Conservation (phyloP, 805 yeast species). For the Starmerella geochares region DNA sequence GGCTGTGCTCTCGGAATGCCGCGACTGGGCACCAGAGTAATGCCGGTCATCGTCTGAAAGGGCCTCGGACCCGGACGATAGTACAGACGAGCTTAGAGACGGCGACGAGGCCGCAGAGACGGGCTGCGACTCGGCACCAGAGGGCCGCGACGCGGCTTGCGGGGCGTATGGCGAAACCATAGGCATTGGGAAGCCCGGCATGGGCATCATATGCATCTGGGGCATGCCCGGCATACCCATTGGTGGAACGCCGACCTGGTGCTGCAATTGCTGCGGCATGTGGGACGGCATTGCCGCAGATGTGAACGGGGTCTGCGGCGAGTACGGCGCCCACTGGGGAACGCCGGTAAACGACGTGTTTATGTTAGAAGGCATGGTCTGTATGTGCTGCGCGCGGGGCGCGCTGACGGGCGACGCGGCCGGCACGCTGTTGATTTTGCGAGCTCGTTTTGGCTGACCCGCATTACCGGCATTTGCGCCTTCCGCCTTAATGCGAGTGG, state of each 20-base stretch:
- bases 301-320: constrained; percentile 15
- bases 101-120: constrained; percentile 17
- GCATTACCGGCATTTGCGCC: background rate
- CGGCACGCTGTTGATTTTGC: constrained; percentile 19
- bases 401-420: background rate
- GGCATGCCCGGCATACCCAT: constrained; percentile 10
- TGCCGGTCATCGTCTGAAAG: constrained; percentile 19
- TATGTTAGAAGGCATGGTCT: constrained; percentile 19
- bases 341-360: constrained; percentile 1
- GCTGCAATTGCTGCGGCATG: constrained; percentile 4
- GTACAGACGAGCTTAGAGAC: constrained; percentile 20
- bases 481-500: constrained; percentile 29
- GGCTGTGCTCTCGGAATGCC: constrained; percentile 5
- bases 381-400: constrained; percentile 21
- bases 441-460: constrained; percentile 20
- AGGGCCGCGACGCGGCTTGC: background rate
- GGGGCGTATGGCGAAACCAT: constrained; percentile 5
- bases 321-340: constrained; percentile 15
- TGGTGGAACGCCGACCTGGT: constrained; percentile 6
- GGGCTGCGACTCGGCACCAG: background rate
- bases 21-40: constrained; percentile 8
- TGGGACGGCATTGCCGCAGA: constrained; percentile 1
- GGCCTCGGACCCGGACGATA: constrained; percentile 22
- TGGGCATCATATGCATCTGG: constrained; percentile 8
- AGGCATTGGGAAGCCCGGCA: constrained; percentile 10